Evolutionary conservation across 306 rosid genomes (phyloP), one percentile per base, ranked within the genome.

Genomic region (Cicer judaicum): DNA sequence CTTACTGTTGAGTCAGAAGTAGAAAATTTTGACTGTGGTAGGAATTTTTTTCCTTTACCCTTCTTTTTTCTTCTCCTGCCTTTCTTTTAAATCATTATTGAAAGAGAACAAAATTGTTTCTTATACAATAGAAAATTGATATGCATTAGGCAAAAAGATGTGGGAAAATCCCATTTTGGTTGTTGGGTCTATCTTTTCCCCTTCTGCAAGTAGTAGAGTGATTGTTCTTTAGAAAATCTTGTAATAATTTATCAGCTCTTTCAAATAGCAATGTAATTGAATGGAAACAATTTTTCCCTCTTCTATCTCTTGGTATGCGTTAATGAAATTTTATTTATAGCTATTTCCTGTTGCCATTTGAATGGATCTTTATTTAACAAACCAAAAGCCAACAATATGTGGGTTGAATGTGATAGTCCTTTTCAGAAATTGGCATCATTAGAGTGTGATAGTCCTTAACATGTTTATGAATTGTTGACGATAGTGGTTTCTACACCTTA

Each of bases 21-120:
- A 88, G 90, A 85, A 85, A 88, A 53, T 91, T 93, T 90, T 88
- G 87, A 83, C 87, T 88, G 73, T 59, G 54, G 57, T 82, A 89
- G 92, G 85, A 80, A 68, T 38, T 70, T 81, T 70, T 71, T 79
- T 73, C 64, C 46, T 40, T 21, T 29, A 42, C 69, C 43, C 39
- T 67, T 34, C 52, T 15, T 21, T 66, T 59, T 7, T 59, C 15
- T 39, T 34, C 62, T 60, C 66, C 1, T 5, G 52, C 65, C 70
- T 83, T 76, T 34, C 59, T 60, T 78, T 76, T 78, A 64, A 82
- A 67, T 75, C 84, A 87, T 86, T 64, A 68, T 79, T 85, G 72
- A 88, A 81, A 80, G 83, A 78, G 83, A 76, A 79, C 78, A 80
- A 66, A 87, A 64, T 64, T 70, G 84, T 75, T 86, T 89, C 75